Conservation (phyloP, 2,329 filamentous ascomycete genomes). For the Cordyceps cicadae region DNA sequence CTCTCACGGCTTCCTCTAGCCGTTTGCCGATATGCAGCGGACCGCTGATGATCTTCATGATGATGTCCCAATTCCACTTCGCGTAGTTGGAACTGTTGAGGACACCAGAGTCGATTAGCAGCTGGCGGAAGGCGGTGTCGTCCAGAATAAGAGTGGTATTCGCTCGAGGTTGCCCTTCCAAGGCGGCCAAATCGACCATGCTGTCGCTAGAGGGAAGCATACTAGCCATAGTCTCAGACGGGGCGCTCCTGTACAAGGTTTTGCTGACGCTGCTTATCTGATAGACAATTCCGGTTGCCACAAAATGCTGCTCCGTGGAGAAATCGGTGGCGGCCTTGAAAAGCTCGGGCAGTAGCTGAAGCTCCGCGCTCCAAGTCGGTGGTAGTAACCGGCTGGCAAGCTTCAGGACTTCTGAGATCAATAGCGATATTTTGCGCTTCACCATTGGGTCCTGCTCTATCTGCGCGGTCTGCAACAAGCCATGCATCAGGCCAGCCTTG, state of each 20-base stretch:
- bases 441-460: slow-evolving; percentile 60
- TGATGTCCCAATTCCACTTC: slow-evolving; percentile 97
- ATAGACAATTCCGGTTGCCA: slow-evolving; percentile 85
- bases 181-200: slow-evolving; percentile 38
- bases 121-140: slow-evolving; percentile 55
- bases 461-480: slow-evolving; percentile 56
- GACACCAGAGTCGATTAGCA: slow-evolving; percentile 71
- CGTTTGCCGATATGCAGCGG: slow-evolving; percentile 85
- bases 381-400: slow-evolving; percentile 81
- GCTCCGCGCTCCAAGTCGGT: slow-evolving; percentile 67
- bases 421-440: slow-evolving; percentile 79
- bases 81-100: slow-evolving; percentile 80
- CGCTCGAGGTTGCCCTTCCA: slow-evolving; percentile 49
- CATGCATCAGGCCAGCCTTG: slow-evolving; percentile 63
- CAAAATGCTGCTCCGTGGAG: slow-evolving; percentile 61
- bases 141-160: slow-evolving; percentile 42
- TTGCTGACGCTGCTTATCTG: slow-evolving; percentile 97
- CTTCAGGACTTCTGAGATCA: slow-evolving; percentile 87
- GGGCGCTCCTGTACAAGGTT: slow-evolving; percentile 74
- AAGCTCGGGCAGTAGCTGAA: slow-evolving; percentile 83
- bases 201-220: slow-evolving; percentile 35
- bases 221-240: slow-evolving; percentile 33
- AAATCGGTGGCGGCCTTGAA: slow-evolving; percentile 70
- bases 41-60: slow-evolving; percentile 84
- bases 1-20: slow-evolving; percentile 87